Evolutionary conservation across 176 grass and related monocot genomes (phyloP).

Genomic region (Alopecurus myosuroides): DNA sequence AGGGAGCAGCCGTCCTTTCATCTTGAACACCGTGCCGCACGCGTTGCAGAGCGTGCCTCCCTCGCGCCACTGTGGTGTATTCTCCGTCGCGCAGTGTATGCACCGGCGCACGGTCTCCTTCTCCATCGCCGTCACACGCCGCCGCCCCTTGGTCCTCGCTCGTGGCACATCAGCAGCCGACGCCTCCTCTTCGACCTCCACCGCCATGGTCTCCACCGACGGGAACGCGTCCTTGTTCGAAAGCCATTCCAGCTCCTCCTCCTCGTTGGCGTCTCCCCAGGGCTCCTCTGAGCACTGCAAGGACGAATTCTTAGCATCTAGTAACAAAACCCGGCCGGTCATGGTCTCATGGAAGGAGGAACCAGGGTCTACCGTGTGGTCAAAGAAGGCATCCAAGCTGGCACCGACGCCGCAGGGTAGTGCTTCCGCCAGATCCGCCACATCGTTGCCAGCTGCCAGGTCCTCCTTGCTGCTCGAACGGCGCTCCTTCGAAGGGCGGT

Average conservation of each 20-base stretch:
- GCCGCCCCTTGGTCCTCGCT: slow-evolving; percentile 44
- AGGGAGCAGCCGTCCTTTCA: no score
- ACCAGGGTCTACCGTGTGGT: background rate
- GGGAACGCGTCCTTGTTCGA: slow-evolving; percentile 78
- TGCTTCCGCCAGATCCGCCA: no score
- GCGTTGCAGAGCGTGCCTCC: no score
- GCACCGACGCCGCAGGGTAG: no score
- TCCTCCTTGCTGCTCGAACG: background rate
- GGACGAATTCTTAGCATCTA: no score
- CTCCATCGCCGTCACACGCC: slow-evolving; percentile 6
- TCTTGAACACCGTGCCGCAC: no score
- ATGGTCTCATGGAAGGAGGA: no score
- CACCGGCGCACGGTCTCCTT: background rate
- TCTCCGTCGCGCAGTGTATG: slow-evolving; percentile 49
- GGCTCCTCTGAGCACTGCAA: no score
- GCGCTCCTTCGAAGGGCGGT: no score
- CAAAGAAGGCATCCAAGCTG: no score
- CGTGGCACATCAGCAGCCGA: background rate
- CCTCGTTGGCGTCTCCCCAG: slow-evolving; percentile 14
- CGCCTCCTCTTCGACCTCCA: background rate
- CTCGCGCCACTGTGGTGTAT: slow-evolving; percentile 71
- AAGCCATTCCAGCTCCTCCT: slow-evolving; percentile 85
- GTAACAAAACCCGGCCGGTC: no score
- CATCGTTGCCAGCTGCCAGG: no score
- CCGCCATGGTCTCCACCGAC: slow-evolving; percentile 42